Base-by-base conservation (phyloP, 78 protist species). In the Monosiga brevicollis region DNA sequence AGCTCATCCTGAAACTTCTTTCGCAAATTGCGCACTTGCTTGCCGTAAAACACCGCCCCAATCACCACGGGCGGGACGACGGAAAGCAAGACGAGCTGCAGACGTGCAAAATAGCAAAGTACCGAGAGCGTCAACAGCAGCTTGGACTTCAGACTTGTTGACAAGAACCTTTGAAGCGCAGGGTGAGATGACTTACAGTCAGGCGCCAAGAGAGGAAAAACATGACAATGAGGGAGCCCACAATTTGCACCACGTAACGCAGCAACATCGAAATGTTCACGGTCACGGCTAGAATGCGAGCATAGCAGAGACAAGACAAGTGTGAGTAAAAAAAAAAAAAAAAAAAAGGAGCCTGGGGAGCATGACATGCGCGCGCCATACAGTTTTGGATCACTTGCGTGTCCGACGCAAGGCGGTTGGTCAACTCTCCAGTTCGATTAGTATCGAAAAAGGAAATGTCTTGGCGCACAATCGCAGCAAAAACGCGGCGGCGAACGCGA, bases 401-500 rank as follows among this genome's bases (percentile, higher is more conserved):
- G 77, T 94, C 97, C 24, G 77, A 39, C 10, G n/a, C n/a, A n/a
- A n/a, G n/a, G n/a, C n/a, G n/a, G n/a, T n/a, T n/a, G n/a, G n/a
- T n/a, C n/a, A n/a, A n/a, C n/a, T n/a, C n/a, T n/a, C n/a, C n/a
- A n/a, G n/a, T n/a, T n/a, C n/a, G n/a, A n/a, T n/a, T n/a, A n/a
- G n/a, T n/a, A n/a, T 96, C 99, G 79, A 95, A 96, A 90, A 95
- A 96, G 15, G 87, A 86, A 22, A 94, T 80, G 23, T 94, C 96
- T 84, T 95, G 95, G 0, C n/a, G 39, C 26, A 93, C 43, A 10
- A 93, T 85, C 37, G 89, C 49, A 1, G 82, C 54, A 81, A 89
- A 93, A 26, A 95, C 73, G 3, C 10, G 39, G 42, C 74, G 81
- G 11, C n/a, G n/a, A n/a, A n/a, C n/a, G n/a, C n/a, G n/a, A n/a